Conservation (phyloP, 1,284 basidiomycete species). For the Irpex lacteus region DNA sequence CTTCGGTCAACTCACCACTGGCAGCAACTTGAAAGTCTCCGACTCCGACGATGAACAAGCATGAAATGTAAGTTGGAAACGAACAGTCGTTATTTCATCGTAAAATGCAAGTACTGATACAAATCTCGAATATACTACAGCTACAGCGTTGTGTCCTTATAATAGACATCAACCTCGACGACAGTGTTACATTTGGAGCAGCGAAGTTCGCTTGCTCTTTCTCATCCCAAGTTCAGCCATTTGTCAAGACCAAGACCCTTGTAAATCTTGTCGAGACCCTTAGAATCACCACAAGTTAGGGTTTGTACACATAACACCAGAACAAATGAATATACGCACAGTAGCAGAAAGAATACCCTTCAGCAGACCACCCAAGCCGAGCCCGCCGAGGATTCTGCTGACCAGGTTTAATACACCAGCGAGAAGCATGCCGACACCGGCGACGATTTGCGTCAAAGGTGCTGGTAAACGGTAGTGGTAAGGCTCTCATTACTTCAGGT, state of each 20-base stretch:
- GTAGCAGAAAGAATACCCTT: not conserved
- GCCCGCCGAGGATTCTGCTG: not conserved
- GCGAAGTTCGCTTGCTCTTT: not conserved
- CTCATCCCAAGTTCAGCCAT: not conserved
- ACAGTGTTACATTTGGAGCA: not conserved
- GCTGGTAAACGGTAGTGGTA: not conserved
- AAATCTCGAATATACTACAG: no score
- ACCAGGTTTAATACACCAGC: not conserved
- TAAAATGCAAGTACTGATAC: no score
- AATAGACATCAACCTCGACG: not conserved
- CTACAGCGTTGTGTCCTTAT: no score
- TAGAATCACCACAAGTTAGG: not conserved
- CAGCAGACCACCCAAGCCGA: not conserved
- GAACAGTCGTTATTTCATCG: no score
- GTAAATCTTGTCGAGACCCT: slow-evolving; percentile 2
- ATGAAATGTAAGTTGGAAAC: no score
- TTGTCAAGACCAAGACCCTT: slow-evolving; percentile 1
- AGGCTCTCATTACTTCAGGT: not conserved
- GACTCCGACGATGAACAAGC: no score
- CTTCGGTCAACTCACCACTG: no score
- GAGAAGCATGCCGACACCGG: not conserved
- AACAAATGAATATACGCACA: not conserved
- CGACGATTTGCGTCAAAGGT: not conserved
- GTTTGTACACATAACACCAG: no score
- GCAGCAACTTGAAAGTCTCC: no score